Evolutionary conservation across 2,329 filamentous ascomycete genomes (phyloP), one percentile per base, ranked within the genome.

Genomic region (Lachnellula arida): DNA sequence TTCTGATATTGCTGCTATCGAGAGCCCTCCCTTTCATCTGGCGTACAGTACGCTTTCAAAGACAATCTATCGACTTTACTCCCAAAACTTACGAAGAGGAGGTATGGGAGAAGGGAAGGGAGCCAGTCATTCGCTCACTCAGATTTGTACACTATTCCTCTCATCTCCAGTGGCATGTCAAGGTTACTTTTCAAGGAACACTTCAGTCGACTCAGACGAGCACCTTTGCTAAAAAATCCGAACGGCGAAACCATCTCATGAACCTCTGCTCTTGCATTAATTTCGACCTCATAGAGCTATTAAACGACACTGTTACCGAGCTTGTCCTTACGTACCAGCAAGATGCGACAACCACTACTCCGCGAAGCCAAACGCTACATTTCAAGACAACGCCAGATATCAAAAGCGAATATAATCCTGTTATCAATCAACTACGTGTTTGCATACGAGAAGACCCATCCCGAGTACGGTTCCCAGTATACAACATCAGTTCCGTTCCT

Each of bases 221-320:
- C 19, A 50, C 48, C 53, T 58, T 58, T 51, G 55, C 52, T 25
- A 42, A 32, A 28, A 34, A 48, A 52, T 14, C 34, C n/a, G 49
- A 49, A 48, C 56, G 53, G 28, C 46, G 56, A 32, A 35, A 58
- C 55, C 46, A 55, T 28, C 56, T 58, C 22, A 46, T 51, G 48
- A 58, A 58, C 53, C 56, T 58, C 49, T 58, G 52, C 49, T 44
- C 55, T 32, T 55, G 53, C 34, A 58, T 55, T 34, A 42, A 55
- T 51, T 52, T 58, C 23, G 47, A 55, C 28, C 19, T 46, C 15
- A 46, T 46, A 19, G 8, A 25, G 44, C 44, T 46, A 14, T 46
- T 46, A 23, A 25, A 46, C 25, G 44, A 46, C 23, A 46, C 44
- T 11, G 44, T 12, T 23, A 23, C 23, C 23, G 23, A 23, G 23